Percentiles rank a stretch among this genome's conserved stretches.
phyloP scores from a whole-genome alignment of 805 yeast species.

The Wickerhamomyces silvicola region DNA sequence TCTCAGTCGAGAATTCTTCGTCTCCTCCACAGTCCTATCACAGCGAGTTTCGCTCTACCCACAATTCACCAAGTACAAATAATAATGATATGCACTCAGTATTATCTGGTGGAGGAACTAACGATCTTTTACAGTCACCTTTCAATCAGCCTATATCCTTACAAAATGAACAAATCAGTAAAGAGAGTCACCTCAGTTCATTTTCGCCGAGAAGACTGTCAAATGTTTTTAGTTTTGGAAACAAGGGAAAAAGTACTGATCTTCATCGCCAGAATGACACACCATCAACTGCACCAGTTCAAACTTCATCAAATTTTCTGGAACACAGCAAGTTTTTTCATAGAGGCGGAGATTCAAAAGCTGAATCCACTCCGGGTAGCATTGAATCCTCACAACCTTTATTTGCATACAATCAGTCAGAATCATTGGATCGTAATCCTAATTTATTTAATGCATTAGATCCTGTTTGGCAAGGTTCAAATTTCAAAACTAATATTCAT shows the following conservation, averaged over 20 bases:
- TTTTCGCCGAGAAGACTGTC: slow-evolving; percentile 28
- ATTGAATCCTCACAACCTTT: background rate
- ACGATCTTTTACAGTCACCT: slow-evolving; percentile 3
- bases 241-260: slow-evolving; percentile 8
- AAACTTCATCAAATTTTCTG: slow-evolving; percentile 3
- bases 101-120: slow-evolving; percentile 18
- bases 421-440: background rate
- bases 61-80: slow-evolving; percentile 17
- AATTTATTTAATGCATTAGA: slow-evolving; percentile 9
- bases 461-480: slow-evolving; percentile 12
- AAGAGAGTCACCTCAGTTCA: slow-evolving; percentile 12
- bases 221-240: slow-evolving; percentile 23
- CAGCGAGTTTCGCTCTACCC: slow-evolving; percentile 16
- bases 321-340: slow-evolving; percentile 21
- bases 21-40: slow-evolving; percentile 16
- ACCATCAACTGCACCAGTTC: background rate
- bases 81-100: slow-evolving; percentile 18
- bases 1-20: slow-evolving; percentile 12
- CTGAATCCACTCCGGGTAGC: background rate
- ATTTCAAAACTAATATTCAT: slow-evolving; percentile 4
- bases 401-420: slow-evolving; percentile 1
- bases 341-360: slow-evolving; percentile 6
- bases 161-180: slow-evolving; percentile 3
- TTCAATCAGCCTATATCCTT: slow-evolving; percentile 3
- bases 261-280: background rate